These are phyloP conservation scores for Beauveria australis DNA, from an alignment of 2,329 filamentous ascomycete genomes.

Conservation along the genomic window DNA sequence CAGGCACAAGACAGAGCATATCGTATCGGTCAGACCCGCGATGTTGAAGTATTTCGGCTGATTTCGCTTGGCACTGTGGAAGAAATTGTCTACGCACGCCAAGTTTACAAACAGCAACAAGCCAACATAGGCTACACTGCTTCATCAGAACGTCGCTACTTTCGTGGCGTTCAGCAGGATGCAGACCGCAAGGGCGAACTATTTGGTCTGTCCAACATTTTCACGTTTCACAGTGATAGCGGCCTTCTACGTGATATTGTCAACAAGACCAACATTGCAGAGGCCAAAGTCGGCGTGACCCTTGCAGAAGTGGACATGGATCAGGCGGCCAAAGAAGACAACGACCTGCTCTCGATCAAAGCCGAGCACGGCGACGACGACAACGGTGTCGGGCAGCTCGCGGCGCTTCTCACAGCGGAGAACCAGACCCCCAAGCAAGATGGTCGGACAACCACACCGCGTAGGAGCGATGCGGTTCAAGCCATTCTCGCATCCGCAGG, in stretches of 20 bases:
- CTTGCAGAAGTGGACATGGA: slow-evolving; percentile 71
- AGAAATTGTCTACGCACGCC: slow-evolving; percentile 91
- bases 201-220: slow-evolving; percentile 82
- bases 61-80: slow-evolving; percentile 90
- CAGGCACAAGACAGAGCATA: slow-evolving; percentile 96
- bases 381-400: slow-evolving; percentile 65
- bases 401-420: slow-evolving; percentile 39
- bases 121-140: slow-evolving; percentile 96
- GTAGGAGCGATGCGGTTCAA: slow-evolving; percentile 66
- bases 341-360: slow-evolving; percentile 34
- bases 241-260: slow-evolving; percentile 89
- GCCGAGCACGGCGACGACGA: slow-evolving; percentile 49
- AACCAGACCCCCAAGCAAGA: slow-evolving; percentile 34
- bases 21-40: slow-evolving; percentile 82
- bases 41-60: slow-evolving; percentile 92
- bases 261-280: slow-evolving; percentile 95
- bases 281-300: slow-evolving; percentile 76
- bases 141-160: slow-evolving; percentile 86
- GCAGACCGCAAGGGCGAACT: slow-evolving; percentile 82
- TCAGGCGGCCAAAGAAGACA: slow-evolving; percentile 47
- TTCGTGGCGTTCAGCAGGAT: slow-evolving; percentile 85
- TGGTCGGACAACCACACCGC: slow-evolving; percentile 28
- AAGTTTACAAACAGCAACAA: slow-evolving; percentile 98
- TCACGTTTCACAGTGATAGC: slow-evolving; percentile 71
- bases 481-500: slow-evolving; percentile 83